Evolutionary conservation across 208 protist species (phyloP).

Genomic region (Phytomonas sp.): DNA sequence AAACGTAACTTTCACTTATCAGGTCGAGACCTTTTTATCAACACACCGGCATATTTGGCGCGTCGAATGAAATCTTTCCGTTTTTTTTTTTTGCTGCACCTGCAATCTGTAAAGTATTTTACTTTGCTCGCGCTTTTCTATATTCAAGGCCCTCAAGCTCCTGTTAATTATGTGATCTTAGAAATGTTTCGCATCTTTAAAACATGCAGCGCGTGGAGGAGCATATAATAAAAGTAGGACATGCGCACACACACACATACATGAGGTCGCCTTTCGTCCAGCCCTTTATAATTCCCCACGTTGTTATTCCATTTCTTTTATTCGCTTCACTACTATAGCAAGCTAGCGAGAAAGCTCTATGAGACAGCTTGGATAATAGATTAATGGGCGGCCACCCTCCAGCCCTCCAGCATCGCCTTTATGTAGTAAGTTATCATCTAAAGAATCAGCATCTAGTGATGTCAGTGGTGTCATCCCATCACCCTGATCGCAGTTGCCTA

Average conservation of each 20-base stretch:
- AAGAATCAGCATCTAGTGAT: background rate
- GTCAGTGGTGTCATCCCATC: background rate
- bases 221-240: background rate
- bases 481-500: background rate
- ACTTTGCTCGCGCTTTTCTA: background rate
- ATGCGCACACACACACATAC: background rate
- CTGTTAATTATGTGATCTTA: background rate
- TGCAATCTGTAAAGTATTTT: background rate
- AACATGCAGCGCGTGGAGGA: background rate
- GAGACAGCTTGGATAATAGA: conserved; percentile 1
- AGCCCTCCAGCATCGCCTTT: background rate
- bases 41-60: background rate
- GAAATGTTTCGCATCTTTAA: background rate
- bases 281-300: background rate
- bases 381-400: background rate
- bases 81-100: background rate
- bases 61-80: background rate
- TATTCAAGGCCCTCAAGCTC: background rate
- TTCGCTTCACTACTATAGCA: background rate
- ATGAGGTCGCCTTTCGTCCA: background rate
- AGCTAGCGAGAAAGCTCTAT: background rate
- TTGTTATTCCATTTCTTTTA: background rate
- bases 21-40: background rate
- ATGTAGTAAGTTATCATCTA: background rate
- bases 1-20: background rate